Base-by-base conservation (phyloP, 1,284 basidiomycete genomes). In the Farysia itapuensis region DNA sequence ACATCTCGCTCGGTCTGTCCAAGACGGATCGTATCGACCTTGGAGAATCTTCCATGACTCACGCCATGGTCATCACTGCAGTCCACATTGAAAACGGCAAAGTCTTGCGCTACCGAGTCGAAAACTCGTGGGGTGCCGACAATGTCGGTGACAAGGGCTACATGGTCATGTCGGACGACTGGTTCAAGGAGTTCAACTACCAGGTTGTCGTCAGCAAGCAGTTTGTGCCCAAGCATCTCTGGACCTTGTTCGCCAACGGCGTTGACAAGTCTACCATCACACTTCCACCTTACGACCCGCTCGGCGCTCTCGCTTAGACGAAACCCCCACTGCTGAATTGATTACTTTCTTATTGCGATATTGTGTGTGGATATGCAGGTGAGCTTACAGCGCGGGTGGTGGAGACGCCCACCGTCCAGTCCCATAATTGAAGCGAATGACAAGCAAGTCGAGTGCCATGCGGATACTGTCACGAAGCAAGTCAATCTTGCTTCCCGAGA, bases 61-160 rank as follows among this genome's bases (percentile, higher is more conserved):
- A 93, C 74, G 90, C 89, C 4, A 91, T 78, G 76, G 74, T 76
- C 31, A 67, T 68, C 35, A 60, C 53, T 4, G 64, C 47, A 3
- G 59, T 67, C 14, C 52, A 67, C 31, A 46, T 73, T 36, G 54
- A 67, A 25, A 77, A 79, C 0, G 90, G 90, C 35, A 84, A 84
- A 47, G 86, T 90, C 1, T 79, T 92, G 23, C 82, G 90, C 11
- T 97, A 90, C 83, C 88, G 90, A 78, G 89, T 96, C 11, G 92
- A 97, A 81, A 97, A 97, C 80, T 88, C 85, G 8, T 97, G 93
- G 94, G 88, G 89, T 19, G 41, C 42, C 6, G 83, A 85, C n/a
- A 80, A 80, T 0, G 82, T 81, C 0, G 89, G 93, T 16, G 82
- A 90, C 60, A 86, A 91, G 68, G 93, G 91, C 2, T 96, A 86